Conservation (phyloP, 176 grass and related monocot species). For the barley (Hordeum vulgare) region MorexV3_pseudomolecules_assembly NC_058518.1:24831761-24832260, state of each 20-base stretch:
- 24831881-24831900: background rate
- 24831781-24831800: too few relatives aligned
- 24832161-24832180: background rate
- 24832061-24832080: too few relatives aligned
- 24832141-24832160: background rate
- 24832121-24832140: background rate
- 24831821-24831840: too few relatives aligned
- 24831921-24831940: background rate
- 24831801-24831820: too few relatives aligned
- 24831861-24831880: too few relatives aligned
- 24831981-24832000: background rate
- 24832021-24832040: background rate
- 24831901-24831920: background rate
- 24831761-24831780: too few relatives aligned
- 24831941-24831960: background rate
- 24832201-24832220: background rate
- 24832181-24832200: background rate
- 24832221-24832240: background rate
- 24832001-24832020: background rate
- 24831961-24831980: background rate
- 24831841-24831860: too few relatives aligned
- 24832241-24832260: background rate
- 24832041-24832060: too few relatives aligned
- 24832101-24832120: too few relatives aligned
- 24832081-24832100: too few relatives aligned